These are phyloP conservation scores for Hypoxylon sp. DNA, from an alignment of 2,329 filamentous ascomycete genomes.

Conservation along the genomic window DNA sequence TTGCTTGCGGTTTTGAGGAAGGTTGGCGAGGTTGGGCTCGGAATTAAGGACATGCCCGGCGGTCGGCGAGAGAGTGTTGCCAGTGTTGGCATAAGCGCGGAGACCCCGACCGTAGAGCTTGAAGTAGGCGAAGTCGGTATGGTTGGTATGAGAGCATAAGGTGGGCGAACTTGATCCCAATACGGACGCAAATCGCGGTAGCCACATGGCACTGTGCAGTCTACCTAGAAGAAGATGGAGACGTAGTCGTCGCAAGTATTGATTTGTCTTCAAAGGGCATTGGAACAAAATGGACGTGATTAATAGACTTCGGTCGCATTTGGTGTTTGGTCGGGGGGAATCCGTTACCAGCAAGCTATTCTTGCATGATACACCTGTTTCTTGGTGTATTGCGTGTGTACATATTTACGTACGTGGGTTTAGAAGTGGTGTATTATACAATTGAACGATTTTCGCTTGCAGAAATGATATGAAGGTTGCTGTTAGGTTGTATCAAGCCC, in stretches of 20 bases:
- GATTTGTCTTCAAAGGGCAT: slow-evolving; percentile 35
- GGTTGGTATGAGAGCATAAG: slow-evolving; percentile 42
- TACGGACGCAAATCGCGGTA: slow-evolving; percentile 1
- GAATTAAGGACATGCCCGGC: slow-evolving; percentile 66
- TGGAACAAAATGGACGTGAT: slow-evolving; percentile 35
- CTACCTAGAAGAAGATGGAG: slow-evolving; percentile 1
- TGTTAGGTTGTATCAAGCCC: slow-evolving; percentile 5
- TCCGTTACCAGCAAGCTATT: slow-evolving; percentile 25
- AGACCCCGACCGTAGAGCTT: slow-evolving; percentile 39
- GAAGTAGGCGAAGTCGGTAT: slow-evolving; percentile 46
- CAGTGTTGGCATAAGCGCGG: slow-evolving; percentile 51
- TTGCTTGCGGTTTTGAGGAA: slow-evolving; percentile 83
- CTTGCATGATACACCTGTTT: slow-evolving; percentile 31
- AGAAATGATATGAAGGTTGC: not conserved
- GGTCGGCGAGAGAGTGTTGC: slow-evolving; percentile 60
- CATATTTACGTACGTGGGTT: slow-evolving; percentile 10
- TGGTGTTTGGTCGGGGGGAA: slow-evolving; percentile 34
- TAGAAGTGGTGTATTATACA: slow-evolving; percentile 23
- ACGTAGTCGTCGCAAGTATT: slow-evolving; percentile 7
- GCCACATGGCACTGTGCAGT: not conserved
- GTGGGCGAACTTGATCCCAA: slow-evolving; percentile 2
- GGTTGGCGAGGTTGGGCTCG: slow-evolving; percentile 83
- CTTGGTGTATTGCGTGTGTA: slow-evolving; percentile 14
- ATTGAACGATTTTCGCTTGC: slow-evolving; percentile 23
- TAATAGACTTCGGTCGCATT: slow-evolving; percentile 39